Percentiles rank a stretch among this genome's conserved stretches.
Conservation (phyloP, 495 filamentous ascomycete genomes). For the Penicillium pancosmium region DNA sequence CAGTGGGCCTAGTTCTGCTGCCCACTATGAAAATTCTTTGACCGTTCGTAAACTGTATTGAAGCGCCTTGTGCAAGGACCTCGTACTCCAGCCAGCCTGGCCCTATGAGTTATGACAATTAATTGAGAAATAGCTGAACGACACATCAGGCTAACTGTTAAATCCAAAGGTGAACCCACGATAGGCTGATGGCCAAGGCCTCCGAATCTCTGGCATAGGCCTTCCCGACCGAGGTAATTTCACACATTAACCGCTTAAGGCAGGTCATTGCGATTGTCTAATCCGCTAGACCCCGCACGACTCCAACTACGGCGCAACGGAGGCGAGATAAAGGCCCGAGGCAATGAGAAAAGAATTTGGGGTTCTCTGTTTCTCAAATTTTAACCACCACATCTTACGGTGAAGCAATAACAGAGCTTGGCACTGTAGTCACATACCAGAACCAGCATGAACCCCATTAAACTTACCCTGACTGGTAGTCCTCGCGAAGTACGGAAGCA, state of each 20-base stretch:
- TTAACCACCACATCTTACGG: neutral
- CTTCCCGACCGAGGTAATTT: constrained; percentile 6
- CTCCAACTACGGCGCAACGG: constrained; percentile 18
- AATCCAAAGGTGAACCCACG: neutral
- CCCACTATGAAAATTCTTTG: too few species aligned
- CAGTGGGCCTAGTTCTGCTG: neutral
- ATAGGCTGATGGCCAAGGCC: neutral
- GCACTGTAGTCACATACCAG: neutral
- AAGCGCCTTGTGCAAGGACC: too few species aligned
- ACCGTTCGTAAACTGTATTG: too few species aligned
- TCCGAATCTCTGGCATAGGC: neutral
- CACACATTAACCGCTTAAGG: constrained; percentile 16
- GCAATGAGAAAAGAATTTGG: neutral
- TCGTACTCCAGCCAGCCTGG: too few species aligned
- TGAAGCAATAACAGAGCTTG: neutral
- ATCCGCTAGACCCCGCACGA: constrained; percentile 24
- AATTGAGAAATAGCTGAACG: too few species aligned
- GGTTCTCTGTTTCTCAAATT: neutral
- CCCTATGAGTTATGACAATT: too few species aligned
- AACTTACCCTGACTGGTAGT: constrained; percentile 28
- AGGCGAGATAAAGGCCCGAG: neutral
- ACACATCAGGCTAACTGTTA: neutral
- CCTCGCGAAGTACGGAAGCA: constrained; percentile 30
- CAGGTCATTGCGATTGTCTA: constrained; percentile 18
- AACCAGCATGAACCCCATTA: constrained; percentile 16